These are phyloP conservation scores for Colletotrichum viniferum DNA, from an alignment of 2,329 filamentous ascomycete species.

Conservation along the genomic window DNA sequence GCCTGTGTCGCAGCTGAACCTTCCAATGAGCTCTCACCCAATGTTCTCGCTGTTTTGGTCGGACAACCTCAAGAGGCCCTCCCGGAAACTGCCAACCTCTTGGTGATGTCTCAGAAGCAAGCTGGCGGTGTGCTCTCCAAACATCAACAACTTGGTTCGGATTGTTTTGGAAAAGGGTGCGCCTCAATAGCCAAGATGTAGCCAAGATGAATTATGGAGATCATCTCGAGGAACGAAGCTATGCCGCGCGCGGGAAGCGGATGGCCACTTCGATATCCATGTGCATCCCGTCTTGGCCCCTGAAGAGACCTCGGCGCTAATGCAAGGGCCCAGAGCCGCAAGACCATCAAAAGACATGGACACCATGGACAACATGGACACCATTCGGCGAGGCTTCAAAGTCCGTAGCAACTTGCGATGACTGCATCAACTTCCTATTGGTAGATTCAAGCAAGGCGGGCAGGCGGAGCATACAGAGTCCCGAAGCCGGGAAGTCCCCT, in stretches of 20 bases:
- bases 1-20: background rate
- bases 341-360: background rate
- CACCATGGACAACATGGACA: background rate
- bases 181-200: background rate
- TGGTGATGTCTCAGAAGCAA: background rate
- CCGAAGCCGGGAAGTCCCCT: constrained; percentile 4
- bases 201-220: background rate
- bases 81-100: background rate
- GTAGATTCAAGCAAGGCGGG: background rate
- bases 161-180: background rate
- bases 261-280: background rate
- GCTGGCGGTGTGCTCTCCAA: background rate
- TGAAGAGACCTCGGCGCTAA: background rate
- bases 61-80: background rate
- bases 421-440: background rate
- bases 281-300: background rate
- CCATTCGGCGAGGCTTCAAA: background rate
- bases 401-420: background rate
- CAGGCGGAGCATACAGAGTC: background rate
- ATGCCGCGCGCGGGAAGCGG: background rate
- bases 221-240: background rate
- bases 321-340: background rate
- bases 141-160: background rate
- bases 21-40: background rate
- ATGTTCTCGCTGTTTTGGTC: background rate